These are phyloP conservation scores for Dioszegia crocea DNA, from an alignment of 768 basidiomycete species.

Conservation along the genomic window DNA sequence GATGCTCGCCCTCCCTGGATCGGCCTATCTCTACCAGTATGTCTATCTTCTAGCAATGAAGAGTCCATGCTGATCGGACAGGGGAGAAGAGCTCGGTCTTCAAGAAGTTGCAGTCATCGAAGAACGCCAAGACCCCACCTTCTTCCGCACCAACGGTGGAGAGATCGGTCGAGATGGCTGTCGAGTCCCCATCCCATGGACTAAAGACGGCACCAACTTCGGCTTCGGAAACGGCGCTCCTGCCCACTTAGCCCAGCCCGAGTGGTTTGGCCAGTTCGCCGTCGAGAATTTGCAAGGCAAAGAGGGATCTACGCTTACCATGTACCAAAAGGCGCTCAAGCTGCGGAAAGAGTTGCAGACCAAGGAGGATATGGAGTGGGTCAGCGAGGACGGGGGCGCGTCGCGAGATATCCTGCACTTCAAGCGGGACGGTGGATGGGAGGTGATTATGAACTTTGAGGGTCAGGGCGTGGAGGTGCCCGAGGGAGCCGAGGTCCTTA, in stretches of 20 bases:
- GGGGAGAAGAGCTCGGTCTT: slow-evolving; percentile 40
- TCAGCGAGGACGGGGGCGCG: slow-evolving; percentile 1
- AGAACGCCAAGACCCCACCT: slow-evolving; percentile 36
- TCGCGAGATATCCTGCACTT: slow-evolving; percentile 16
- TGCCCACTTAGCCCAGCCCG: slow-evolving; percentile 28
- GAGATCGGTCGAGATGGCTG: slow-evolving; percentile 41
- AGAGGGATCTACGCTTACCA: slow-evolving; percentile 19
- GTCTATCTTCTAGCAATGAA: background rate
- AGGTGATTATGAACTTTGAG: slow-evolving; percentile 27
- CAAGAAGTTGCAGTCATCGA: slow-evolving; percentile 30
- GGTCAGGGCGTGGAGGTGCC: slow-evolving; percentile 20
- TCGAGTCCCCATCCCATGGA: slow-evolving; percentile 39
- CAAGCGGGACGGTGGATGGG: slow-evolving; percentile 9
- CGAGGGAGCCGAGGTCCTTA: slow-evolving; percentile 8
- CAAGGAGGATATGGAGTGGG: slow-evolving; percentile 29
- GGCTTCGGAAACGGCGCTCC: slow-evolving; percentile 23
- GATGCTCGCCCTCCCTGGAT: slow-evolving; percentile 36
- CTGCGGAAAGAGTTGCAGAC: slow-evolving; percentile 22
- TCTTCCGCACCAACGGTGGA: slow-evolving; percentile 29
- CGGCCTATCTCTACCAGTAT: slow-evolving; percentile 40
- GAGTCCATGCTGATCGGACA: background rate
- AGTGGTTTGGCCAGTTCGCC: slow-evolving; percentile 18
- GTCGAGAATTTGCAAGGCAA: slow-evolving; percentile 16
- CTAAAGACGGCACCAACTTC: slow-evolving; percentile 8
- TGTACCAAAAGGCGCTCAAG: slow-evolving; percentile 28